These are phyloP conservation scores for Acer yangbiense DNA, from an alignment of 345 rosid species.

Conservation along the genomic window DNA sequence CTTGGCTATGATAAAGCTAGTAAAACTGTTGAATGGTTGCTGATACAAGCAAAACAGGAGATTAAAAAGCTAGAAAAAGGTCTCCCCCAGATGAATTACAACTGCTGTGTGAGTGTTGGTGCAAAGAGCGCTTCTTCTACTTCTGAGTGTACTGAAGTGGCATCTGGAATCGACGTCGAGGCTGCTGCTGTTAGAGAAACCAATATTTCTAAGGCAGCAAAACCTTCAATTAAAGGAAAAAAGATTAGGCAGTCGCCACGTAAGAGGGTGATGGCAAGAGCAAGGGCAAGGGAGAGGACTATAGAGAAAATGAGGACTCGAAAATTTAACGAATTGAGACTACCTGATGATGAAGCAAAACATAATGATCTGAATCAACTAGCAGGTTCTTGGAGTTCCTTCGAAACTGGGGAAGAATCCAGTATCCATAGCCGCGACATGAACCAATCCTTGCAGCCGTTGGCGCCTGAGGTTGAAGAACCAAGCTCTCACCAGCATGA, in stretches of 20 bases:
- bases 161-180: constrained; percentile 28
- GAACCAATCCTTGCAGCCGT: constrained; percentile 8
- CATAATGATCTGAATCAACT: constrained; percentile 24
- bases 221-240: constrained; percentile 28
- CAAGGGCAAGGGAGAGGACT: constrained; percentile 72
- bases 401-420: constrained; percentile 22
- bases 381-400: constrained; percentile 17
- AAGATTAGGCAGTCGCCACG: constrained; percentile 36
- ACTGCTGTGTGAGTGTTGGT: constrained; percentile 7
- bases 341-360: background rate
- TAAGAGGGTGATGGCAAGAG: constrained; percentile 68
- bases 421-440: constrained; percentile 13
- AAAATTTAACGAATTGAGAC: constrained; percentile 23
- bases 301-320: constrained; percentile 35
- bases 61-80: constrained; percentile 47
- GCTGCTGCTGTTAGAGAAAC: constrained; percentile 16
- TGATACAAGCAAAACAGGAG: constrained; percentile 56
- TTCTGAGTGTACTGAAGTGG: constrained; percentile 48
- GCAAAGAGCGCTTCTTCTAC: constrained; percentile 41
- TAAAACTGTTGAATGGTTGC: constrained; percentile 84
- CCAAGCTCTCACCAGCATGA: constrained; percentile 14
- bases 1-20: constrained; percentile 81
- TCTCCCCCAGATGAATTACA: constrained; percentile 18
- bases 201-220: constrained; percentile 21
- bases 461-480: constrained; percentile 15